Percentiles rank a stretch among this genome's conserved stretches.
Evolutionary conservation across 306 rosid genomes (phyloP).

Genomic region (Castanea crenata): DNA sequence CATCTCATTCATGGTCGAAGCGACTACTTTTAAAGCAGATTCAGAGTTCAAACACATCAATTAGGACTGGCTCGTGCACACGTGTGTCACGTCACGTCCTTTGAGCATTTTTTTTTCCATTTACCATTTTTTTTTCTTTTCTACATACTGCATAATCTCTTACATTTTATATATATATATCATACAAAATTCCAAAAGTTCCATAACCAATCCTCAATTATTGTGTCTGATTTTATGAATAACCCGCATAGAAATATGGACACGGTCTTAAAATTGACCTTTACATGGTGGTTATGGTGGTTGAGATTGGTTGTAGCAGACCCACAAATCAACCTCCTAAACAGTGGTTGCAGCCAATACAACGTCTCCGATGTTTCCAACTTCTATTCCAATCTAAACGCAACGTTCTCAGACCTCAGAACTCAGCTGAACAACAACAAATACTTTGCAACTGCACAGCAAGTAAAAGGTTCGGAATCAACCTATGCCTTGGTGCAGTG

Average conservation of each 20-base stretch:
- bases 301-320: slow-evolving; percentile 24
- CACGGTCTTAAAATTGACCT: background rate
- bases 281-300: slow-evolving; percentile 18
- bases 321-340: slow-evolving; percentile 43
- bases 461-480: slow-evolving; percentile 28
- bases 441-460: slow-evolving; percentile 48
- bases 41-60: too few species aligned
- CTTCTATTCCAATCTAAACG: slow-evolving; percentile 49
- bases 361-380: slow-evolving; percentile 42
- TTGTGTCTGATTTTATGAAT: background rate
- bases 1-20: too few species aligned
- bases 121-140: too few species aligned
- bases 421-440: slow-evolving; percentile 23
- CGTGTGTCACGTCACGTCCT: too few species aligned
- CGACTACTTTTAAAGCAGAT: too few species aligned
- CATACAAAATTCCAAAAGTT: background rate
- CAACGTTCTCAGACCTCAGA: slow-evolving; percentile 36
- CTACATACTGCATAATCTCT: too few species aligned
- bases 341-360: slow-evolving; percentile 65
- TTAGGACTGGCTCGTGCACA: too few species aligned
- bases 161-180: background rate
- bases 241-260: background rate
- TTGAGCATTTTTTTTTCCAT: too few species aligned
- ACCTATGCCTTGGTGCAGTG: slow-evolving; percentile 64
- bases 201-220: background rate